Evolutionary conservation across 2,329 filamentous ascomycete genomes (phyloP).

Genomic region (Aspergillus piperis): DNA sequence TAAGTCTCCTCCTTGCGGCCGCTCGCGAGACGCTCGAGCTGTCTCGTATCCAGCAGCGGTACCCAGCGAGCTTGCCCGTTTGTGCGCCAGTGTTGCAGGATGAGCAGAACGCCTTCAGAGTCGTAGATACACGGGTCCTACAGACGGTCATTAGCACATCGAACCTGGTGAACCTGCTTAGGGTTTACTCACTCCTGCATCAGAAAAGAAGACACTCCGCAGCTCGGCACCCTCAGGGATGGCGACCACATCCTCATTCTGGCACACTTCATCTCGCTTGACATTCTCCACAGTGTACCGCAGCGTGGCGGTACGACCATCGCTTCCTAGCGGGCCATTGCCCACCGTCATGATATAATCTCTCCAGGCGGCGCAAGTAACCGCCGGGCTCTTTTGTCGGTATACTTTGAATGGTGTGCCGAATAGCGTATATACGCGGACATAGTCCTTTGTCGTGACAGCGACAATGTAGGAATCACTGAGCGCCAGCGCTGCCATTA

Average conservation of each 20-base stretch:
- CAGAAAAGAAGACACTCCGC: slow-evolving; percentile 86
- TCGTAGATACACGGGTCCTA: slow-evolving; percentile 96
- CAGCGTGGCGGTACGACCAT: slow-evolving; percentile 71
- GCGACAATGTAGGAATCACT: slow-evolving; percentile 90
- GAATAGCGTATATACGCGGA: slow-evolving; percentile 89
- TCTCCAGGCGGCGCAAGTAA: slow-evolving; percentile 90
- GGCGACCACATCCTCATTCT: slow-evolving; percentile 89
- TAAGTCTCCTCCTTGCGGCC: slow-evolving; percentile 88
- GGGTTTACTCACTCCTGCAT: slow-evolving; percentile 68
- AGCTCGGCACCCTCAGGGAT: slow-evolving; percentile 73
- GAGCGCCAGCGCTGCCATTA: slow-evolving; percentile 70
- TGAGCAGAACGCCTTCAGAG: slow-evolving; percentile 82
- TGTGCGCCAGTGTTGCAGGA: slow-evolving; percentile 86
- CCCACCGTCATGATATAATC: slow-evolving; percentile 97
- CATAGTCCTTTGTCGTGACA: slow-evolving; percentile 82
- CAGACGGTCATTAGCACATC: slow-evolving; percentile 14
- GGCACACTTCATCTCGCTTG: slow-evolving; percentile 88
- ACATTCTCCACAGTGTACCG: slow-evolving; percentile 94
- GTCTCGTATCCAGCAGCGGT: slow-evolving; percentile 85
- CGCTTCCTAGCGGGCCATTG: slow-evolving; percentile 79
- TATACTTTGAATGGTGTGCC: slow-evolving; percentile 88
- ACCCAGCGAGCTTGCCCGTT: slow-evolving; percentile 87
- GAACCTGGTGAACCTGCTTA: background rate
- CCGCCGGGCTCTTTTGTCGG: slow-evolving; percentile 87
- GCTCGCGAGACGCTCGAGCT: slow-evolving; percentile 75